Base-by-base conservation (phyloP, 2,329 filamentous ascomycete genomes). In the Alternaria novae-zelandiae region DNA sequence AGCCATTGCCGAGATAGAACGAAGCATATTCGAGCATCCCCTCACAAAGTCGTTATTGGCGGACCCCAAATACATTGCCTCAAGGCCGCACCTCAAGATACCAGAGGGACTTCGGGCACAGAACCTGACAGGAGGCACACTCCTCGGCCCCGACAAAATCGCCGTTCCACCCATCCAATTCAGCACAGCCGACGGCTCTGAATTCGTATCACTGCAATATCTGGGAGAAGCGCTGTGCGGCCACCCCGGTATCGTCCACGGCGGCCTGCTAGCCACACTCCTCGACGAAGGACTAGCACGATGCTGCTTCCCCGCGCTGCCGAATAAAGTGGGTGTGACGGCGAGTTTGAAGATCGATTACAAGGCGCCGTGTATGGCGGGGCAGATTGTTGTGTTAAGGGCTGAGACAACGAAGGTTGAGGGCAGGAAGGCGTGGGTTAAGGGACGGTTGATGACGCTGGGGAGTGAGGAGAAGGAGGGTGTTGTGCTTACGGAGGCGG, bases 391-490 rank as follows among this genome's bases (percentile, higher is more conserved):
- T 28, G 92, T 97, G 46, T 82, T 99, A 62, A 86, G 87, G 65
- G 94, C 93, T 5, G 87, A 89, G 77, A 97, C 94, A 20, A 90
- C 88, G 10, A 94, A 91, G 82, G 91, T 95, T 2, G 94, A 98
- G 77, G 95, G 96, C 1, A 86, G 96, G 66, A 98, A 98, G 83
- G 95, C 94, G 12, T 97, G 93, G 93, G 93, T 97, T 1, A 90
- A 92, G 81, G 96, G 93, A 2, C 87, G 88, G 70, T 90, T 98
- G 72, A 94, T 97, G 86, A 90, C 92, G 59, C 81, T 98, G 64
- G 80, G 93, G 6, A 46, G 50, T 69, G 92, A 69, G 62, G 82
- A 85, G 25, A 83, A 83, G 70, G 84, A 88, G 32, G 49, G 56
- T 10, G 88, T 86, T 15, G 86, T 94, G 51, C 79, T 97, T 63